Percentiles rank a stretch among this genome's conserved stretches.
These are phyloP conservation scores for Alnus glutinosa DNA, from an alignment of 306 rosid species.

Conservation along the genomic window DNA sequence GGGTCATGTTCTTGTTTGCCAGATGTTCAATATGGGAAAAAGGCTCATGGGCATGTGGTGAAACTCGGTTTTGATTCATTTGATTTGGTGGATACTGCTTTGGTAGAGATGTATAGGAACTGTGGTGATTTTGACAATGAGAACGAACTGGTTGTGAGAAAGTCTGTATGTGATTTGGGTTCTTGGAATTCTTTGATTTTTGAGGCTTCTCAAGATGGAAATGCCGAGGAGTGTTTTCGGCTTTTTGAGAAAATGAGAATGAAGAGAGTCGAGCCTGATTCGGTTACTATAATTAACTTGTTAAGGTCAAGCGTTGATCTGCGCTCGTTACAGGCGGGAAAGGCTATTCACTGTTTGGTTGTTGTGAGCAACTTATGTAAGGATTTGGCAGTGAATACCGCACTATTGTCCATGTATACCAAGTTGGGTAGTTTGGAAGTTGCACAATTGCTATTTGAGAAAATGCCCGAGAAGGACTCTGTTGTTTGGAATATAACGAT, in stretches of 20 bases:
- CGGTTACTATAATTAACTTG: constrained; percentile 39
- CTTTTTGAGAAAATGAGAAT: constrained; percentile 44
- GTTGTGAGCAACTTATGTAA: constrained; percentile 44
- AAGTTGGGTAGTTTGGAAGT: constrained; percentile 50
- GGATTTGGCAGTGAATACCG: constrained; percentile 62
- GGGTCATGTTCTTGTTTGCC: constrained; percentile 41
- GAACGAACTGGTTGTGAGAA: constrained; percentile 30
- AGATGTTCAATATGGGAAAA: constrained; percentile 36
- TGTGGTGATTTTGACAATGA: constrained; percentile 25
- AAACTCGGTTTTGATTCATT: constrained; percentile 60
- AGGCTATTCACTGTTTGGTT: constrained; percentile 47
- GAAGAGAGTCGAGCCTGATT: constrained; percentile 40
- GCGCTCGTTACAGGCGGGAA: constrained; percentile 44
- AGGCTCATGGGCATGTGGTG: constrained; percentile 55
- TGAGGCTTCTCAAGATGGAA: constrained; percentile 43
- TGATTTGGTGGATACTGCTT: constrained; percentile 38
- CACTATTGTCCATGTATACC: constrained; percentile 63
- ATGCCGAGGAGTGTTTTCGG: constrained; percentile 34
- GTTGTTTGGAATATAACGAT: constrained; percentile 83
- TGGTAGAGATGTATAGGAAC: constrained; percentile 38
- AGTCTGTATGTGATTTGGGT: constrained; percentile 16
- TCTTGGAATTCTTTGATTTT: constrained; percentile 45
- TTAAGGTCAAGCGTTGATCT: constrained; percentile 49
- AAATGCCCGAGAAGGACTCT: constrained; percentile 66
- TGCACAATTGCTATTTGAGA: constrained; percentile 52